Evolutionary conservation across 2,329 filamentous ascomycete species (phyloP).

Genomic region (Penicillium sp.): DNA sequence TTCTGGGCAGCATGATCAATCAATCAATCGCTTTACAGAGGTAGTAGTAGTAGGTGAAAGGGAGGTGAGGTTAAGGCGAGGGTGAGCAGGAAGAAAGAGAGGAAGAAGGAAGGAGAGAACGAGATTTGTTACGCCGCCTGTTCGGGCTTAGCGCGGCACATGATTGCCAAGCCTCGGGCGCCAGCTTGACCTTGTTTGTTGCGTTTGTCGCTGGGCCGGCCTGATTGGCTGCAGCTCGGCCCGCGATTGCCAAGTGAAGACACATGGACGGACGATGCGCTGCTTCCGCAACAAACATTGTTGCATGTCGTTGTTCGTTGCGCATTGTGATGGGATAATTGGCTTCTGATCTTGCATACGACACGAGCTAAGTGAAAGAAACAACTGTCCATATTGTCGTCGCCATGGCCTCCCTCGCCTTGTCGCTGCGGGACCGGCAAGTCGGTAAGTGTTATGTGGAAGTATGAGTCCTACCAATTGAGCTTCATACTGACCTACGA

Average conservation of each 20-base stretch:
- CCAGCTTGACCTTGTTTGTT: constrained; percentile 5
- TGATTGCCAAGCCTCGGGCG: constrained; percentile 13
- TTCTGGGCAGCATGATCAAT: constrained; percentile 34
- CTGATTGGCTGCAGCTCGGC: constrained; percentile 18
- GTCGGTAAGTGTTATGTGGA: constrained; percentile 53
- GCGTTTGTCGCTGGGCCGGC: constrained; percentile 21
- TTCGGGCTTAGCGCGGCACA: constrained; percentile 17
- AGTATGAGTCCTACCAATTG: not conserved
- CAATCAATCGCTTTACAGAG: constrained; percentile 39
- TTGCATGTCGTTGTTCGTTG: not conserved
- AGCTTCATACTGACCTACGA: not conserved
- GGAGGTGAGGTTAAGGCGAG: constrained; percentile 11
- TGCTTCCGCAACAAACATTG: constrained; percentile 27
- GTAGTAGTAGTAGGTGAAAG: constrained; percentile 18
- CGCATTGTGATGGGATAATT: constrained; percentile 6
- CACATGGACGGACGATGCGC: not conserved
- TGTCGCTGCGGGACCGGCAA: constrained; percentile 67
- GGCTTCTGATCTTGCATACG: not conserved
- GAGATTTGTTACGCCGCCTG: constrained; percentile 15
- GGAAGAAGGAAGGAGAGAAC: constrained; percentile 3
- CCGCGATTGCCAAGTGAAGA: not conserved
- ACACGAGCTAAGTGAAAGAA: not conserved
- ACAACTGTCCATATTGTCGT: not conserved
- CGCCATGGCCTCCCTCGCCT: constrained; percentile 53
- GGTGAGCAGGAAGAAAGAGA: constrained; percentile 8